A percentile compares a stretch with the other conserved stretches of the same genome.
phyloP scores from a whole-genome alignment of 2,329 filamentous ascomycete genomes.

The Incumbomyces delicatus region DNA sequence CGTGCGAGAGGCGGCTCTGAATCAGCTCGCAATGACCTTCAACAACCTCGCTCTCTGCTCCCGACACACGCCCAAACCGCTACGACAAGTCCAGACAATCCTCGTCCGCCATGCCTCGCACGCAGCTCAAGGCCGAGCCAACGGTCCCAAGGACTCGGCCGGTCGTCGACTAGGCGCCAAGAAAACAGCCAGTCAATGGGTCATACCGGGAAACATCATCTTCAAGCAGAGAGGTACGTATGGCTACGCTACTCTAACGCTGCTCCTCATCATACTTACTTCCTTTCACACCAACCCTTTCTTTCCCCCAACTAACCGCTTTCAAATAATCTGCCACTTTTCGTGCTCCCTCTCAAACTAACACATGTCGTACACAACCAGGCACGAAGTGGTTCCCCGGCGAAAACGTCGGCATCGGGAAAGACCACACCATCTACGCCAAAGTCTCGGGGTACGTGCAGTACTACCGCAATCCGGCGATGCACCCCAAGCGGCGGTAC shows the following conservation, averaged over 20 bases:
- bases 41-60: conserved; percentile 24
- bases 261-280: too few relatives aligned
- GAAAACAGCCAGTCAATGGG: conserved; percentile 83
- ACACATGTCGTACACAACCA: too few relatives aligned
- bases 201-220: conserved; percentile 93
- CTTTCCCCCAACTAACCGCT: too few relatives aligned
- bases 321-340: too few relatives aligned
- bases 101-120: conserved; percentile 52
- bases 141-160: conserved; percentile 58
- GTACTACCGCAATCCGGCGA: conserved; percentile 82
- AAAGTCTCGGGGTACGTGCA: conserved; percentile 81
- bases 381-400: conserved; percentile 91
- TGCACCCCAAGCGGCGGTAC: conserved; percentile 80
- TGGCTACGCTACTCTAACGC: background rate
- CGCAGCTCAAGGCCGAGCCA: conserved; percentile 57
- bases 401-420: conserved; percentile 89
- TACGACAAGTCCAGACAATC: conserved; percentile 22
- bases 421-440: conserved; percentile 92
- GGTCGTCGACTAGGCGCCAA: conserved; percentile 92
- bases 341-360: too few relatives aligned
- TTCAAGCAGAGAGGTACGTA: conserved; percentile 66
- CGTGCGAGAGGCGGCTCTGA: conserved; percentile 29
- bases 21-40: conserved; percentile 22
- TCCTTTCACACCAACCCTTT: too few relatives aligned
- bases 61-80: conserved; percentile 23